These are phyloP conservation scores for Malania oleifera DNA, from an alignment of 164 flowering plant genomes.

Conservation along the genomic window DNA sequence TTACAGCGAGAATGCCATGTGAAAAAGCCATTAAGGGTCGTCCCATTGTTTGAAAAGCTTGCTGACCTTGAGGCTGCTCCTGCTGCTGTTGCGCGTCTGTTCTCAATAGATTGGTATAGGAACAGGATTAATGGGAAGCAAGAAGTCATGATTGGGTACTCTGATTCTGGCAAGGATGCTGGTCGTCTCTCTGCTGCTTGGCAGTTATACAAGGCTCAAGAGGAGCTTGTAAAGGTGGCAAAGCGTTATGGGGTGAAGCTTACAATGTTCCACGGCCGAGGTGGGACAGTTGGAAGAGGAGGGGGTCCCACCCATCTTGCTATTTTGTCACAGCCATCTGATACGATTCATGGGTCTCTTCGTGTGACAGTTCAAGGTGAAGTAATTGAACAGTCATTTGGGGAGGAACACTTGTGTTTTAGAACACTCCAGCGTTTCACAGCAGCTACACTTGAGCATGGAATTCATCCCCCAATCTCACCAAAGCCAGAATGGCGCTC, in stretches of 20 bases:
- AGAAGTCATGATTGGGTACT: slow-evolving; percentile 53
- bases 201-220: slow-evolving; percentile 95
- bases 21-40: slow-evolving; percentile 63
- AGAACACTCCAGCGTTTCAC: slow-evolving; percentile 94
- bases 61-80: slow-evolving; percentile 92
- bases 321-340: slow-evolving; percentile 98
- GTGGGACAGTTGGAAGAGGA: slow-evolving; percentile 99
- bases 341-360: slow-evolving; percentile 89
- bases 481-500: slow-evolving; percentile 99
- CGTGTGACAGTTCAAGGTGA: slow-evolving; percentile 99
- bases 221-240: slow-evolving; percentile 91
- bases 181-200: slow-evolving; percentile 97
- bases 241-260: slow-evolving; percentile 85
- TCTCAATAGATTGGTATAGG: slow-evolving; percentile 55
- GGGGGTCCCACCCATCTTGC: slow-evolving; percentile 99
- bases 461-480: slow-evolving; percentile 84
- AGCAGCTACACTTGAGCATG: slow-evolving; percentile 99
- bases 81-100: slow-evolving; percentile 50
- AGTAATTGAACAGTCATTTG: slow-evolving; percentile 97
- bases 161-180: slow-evolving; percentile 80
- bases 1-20: slow-evolving; percentile 53
- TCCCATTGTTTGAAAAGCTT: slow-evolving; percentile 93
- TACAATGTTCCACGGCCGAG: slow-evolving; percentile 98
- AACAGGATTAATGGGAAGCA: slow-evolving; percentile 30
- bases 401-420: slow-evolving; percentile 97